Evolutionary conservation across 768 basidiomycete genomes (phyloP), one percentile per base, ranked within the genome.

Genomic region (Rhodotorula sphaerocarpa): DNA sequence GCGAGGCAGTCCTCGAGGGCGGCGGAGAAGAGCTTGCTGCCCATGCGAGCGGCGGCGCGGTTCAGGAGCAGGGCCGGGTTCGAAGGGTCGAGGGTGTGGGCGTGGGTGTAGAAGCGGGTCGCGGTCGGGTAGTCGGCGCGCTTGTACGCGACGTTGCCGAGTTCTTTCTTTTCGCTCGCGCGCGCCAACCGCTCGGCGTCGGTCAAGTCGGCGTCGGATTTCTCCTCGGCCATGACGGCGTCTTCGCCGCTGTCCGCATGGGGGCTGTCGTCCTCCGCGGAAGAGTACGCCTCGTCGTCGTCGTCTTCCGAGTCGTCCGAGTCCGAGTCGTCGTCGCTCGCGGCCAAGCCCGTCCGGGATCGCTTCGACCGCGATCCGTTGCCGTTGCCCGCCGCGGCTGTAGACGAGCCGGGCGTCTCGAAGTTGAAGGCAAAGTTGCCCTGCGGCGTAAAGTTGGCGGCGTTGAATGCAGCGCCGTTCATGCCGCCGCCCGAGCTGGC

Each of bases 41-140:
- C 82, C 82, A 92, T 91, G 73, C 85, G 82, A 3, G 88, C 84
- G 0, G 90, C 89, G 0, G 90, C 89, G 33, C 89, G 83, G 74
- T 92, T 92, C 1, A 88, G 87, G 65, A 85, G 78, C 72, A 86
- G 91, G 5, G 86, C 80, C 1, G 88, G 83, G 74, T 90, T 86
- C 6, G 77, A 69, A 1, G 83, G 75, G 62, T 82, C 82, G 67
- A 85, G 76, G 60, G 82, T 83, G 73, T 88, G 86, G 21, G 88
- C 88, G 71, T 83, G 80, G 62, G 83, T 80, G 76, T 90, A 90
- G 48, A 59, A 36, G 2, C 63, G 55, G 9, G 63, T 64, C 43
- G 67, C 67, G 27, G 59, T 51, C 25, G 67, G 56, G 63, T 69
- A 69, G 55, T 69, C 67, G 42, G 39, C 60, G 27, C 58, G 58